phyloP scores from a whole-genome alignment of 225 moss, liverwort and hornwort species.

The Rhytidiadelphus loreus region DNA sequence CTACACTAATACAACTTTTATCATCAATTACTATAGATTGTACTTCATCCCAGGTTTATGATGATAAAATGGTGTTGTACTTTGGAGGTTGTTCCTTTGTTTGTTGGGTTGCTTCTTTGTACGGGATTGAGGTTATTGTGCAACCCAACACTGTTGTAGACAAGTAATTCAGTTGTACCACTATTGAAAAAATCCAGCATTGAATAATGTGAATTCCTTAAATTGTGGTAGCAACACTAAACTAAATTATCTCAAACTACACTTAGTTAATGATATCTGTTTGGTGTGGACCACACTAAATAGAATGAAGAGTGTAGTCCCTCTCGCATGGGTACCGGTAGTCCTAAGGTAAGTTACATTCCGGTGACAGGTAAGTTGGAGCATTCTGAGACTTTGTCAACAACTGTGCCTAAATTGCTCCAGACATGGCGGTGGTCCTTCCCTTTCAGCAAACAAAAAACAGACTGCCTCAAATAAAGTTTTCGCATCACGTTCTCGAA shows the following conservation, averaged over 20 bases:
- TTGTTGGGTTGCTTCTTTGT: neutral
- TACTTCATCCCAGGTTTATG: fast-evolving
- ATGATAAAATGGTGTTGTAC: neutral
- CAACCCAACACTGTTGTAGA: too few species aligned
- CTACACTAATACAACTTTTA: neutral
- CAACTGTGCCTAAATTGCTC: neutral
- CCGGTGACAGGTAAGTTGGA: neutral
- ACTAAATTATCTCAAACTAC: neutral
- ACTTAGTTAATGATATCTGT: too few species aligned
- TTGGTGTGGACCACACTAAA: neutral
- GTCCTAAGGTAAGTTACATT: neutral
- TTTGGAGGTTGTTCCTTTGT: neutral
- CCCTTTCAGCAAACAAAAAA: neutral
- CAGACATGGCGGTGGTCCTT: neutral
- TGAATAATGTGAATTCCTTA: neutral
- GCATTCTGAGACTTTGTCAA: neutral
- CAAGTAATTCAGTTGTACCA: neutral
- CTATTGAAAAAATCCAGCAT: too few species aligned
- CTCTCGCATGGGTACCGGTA: neutral
- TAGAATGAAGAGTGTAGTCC: neutral
- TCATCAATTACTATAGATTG: too few species aligned
- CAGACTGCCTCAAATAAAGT: neutral
- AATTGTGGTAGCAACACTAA: neutral
- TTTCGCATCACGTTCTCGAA: neutral
- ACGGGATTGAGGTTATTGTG: fast-evolving